Evolutionary conservation across 768 basidiomycete genomes (phyloP), one percentile per base, ranked within the genome.

Genomic region (Cytidiella melzeri): DNA sequence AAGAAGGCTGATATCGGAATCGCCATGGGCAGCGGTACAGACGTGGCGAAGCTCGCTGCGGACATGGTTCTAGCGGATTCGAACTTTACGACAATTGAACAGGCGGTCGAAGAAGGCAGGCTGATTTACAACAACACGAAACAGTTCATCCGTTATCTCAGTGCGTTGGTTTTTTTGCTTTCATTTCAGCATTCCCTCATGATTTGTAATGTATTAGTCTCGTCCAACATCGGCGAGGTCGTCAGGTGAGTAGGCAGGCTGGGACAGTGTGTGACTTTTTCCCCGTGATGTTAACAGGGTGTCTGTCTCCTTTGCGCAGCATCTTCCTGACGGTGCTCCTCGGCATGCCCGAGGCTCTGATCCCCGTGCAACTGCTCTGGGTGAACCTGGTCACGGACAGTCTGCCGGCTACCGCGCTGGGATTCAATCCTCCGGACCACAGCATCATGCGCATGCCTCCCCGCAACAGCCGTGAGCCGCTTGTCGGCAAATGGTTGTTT

Each of bases 101-200:
- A 83, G 58, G 95, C 95, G 6, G 93, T 99, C 40, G 95, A 98
- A 67, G 95, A 99, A 71, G 95, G 95, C 58, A 75, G 95, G 67
- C 76, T 95, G 50, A 99, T 98, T 62, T 98, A 97, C 69, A 97
- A 97, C 71, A 99, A 99, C 70, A 98, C 94, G 40, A 99, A 99
- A 71, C 95, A 98, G 65, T 99, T 99, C 69, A 97, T 99, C 68
- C 87, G 95, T 60, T 99, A 98, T 72, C 84, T 99, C 63, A 98
- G 87, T 90, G 60, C 36, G 86, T 76, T 15, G 25, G 30, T 30
- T 20, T 45, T 18, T 37, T 21, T 34, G 28, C 28, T 50, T 38
- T 40, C 19, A 28, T 43, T 36, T 10, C 7, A 42, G 41, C 20
- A 4, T 50, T 24, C 50, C 59, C 41, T 62, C 30, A 37, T 54